Evolutionary conservation across 345 rosid genomes (phyloP).

Genomic region (Cardamine occulta): DNA sequence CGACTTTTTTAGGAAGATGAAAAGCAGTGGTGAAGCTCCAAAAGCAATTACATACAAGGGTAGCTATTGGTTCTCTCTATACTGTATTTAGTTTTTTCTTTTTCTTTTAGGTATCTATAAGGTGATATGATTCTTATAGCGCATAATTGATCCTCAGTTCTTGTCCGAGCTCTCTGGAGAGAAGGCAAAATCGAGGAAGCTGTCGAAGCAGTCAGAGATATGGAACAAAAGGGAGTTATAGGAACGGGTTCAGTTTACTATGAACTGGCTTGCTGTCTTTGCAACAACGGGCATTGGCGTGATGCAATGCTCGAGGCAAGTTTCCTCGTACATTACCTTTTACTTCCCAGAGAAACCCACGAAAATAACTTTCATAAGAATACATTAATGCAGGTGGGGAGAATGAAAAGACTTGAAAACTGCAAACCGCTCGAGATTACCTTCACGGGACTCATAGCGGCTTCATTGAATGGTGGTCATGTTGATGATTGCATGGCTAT

Average conservation of each 20-base stretch:
- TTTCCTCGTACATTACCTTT: conserved; percentile 8
- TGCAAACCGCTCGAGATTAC: conserved; percentile 74
- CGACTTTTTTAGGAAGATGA: conserved; percentile 72
- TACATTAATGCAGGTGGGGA: conserved; percentile 60
- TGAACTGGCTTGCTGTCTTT: conserved; percentile 90
- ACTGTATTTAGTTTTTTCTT: conserved; percentile 1
- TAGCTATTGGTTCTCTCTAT: conserved; percentile 37
- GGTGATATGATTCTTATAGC: conserved; percentile 26
- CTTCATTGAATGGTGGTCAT: conserved; percentile 81
- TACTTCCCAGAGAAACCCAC: not conserved
- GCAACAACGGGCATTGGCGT: conserved; percentile 76
- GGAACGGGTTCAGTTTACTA: conserved; percentile 84
- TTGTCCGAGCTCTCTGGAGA: conserved; percentile 81
- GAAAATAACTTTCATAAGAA: not conserved
- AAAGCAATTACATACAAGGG: conserved; percentile 85
- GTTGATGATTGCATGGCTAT: conserved; percentile 68
- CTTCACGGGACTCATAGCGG: conserved; percentile 80
- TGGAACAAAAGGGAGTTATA: conserved; percentile 88
- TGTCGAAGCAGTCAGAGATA: conserved; percentile 77
- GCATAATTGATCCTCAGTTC: conserved; percentile 57
- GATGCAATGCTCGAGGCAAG: conserved; percentile 82
- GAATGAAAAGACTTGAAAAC: conserved; percentile 61
- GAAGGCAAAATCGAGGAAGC: conserved; percentile 82
- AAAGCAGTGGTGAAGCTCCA: conserved; percentile 69
- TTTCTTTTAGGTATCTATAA: not conserved